phyloP scores from a whole-genome alignment of 108 stramenopile genomes.

The Nitzschia palea region DNA sequence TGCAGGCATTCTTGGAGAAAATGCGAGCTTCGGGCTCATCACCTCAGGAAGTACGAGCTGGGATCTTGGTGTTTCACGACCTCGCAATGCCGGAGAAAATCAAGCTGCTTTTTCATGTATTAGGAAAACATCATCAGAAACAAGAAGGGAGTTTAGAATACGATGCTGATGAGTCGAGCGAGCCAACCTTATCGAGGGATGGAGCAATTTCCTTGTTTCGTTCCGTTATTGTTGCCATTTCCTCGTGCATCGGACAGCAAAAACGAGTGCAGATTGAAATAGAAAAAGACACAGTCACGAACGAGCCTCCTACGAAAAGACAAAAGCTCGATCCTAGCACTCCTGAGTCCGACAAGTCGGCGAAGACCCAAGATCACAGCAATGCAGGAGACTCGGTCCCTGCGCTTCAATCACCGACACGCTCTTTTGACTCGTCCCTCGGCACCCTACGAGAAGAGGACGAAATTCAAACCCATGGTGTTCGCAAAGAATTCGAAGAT shows the following conservation, averaged over 20 bases:
- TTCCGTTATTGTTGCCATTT: constrained; percentile 65
- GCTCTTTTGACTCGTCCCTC: constrained; percentile 37
- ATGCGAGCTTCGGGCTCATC: constrained; percentile 35
- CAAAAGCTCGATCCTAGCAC: constrained; percentile 24
- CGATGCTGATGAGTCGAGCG: constrained; percentile 32
- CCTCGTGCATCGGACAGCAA: constrained; percentile 54
- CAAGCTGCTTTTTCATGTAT: constrained; percentile 49
- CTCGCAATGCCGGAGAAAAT: constrained; percentile 60
- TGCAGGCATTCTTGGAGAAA: constrained; percentile 42
- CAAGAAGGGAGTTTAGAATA: neutral
- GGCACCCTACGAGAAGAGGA: constrained; percentile 31
- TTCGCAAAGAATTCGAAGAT: constrained; percentile 71
- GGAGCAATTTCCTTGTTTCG: constrained; percentile 62
- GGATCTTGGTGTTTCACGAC: constrained; percentile 67
- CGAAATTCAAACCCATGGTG: constrained; percentile 17
- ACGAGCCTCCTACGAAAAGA: constrained; percentile 28
- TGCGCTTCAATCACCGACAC: constrained; percentile 46
- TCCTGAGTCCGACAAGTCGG: constrained; percentile 13
- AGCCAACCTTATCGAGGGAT: constrained; percentile 30
- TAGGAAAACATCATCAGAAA: constrained; percentile 9
- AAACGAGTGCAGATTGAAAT: constrained; percentile 37
- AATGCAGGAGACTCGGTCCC: constrained; percentile 41
- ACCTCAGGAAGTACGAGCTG: constrained; percentile 41
- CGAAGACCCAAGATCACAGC: constrained; percentile 3
- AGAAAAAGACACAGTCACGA: constrained; percentile 2